Evolutionary conservation across 306 rosid species (phyloP).

Genomic region (Lablab purpureus): DNA sequence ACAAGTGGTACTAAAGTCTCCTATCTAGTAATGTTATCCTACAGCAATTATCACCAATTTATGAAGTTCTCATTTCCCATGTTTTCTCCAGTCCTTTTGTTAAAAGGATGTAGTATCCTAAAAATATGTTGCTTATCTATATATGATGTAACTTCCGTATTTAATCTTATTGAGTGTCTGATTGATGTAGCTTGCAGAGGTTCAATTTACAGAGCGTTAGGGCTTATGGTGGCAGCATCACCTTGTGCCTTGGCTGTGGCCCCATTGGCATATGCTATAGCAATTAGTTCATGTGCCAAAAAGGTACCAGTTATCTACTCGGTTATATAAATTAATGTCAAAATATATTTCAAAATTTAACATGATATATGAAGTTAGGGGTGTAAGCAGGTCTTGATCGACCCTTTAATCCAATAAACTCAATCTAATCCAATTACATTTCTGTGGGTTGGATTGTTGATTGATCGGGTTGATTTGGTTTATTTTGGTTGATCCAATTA

Average conservation of each 20-base stretch:
- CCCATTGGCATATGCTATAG: slow-evolving; percentile 95
- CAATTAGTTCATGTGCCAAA: slow-evolving; percentile 92
- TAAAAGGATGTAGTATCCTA: background rate
- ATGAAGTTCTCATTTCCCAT: slow-evolving; percentile 10
- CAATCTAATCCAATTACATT: background rate
- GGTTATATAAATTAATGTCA: slow-evolving; percentile 20
- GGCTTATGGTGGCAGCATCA: slow-evolving; percentile 98
- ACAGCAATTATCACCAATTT: slow-evolving; percentile 23
- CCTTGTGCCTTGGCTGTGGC: slow-evolving; percentile 99
- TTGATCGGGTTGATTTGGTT: too few relatives aligned
- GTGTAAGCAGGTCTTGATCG: background rate
- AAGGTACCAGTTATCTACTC: slow-evolving; percentile 63
- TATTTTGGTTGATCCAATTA: too few relatives aligned
- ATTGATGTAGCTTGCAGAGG: slow-evolving; percentile 89
- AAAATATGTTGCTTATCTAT: slow-evolving; percentile 23
- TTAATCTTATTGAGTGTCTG: slow-evolving; percentile 52
- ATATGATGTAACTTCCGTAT: slow-evolving; percentile 29
- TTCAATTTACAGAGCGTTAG: slow-evolving; percentile 93
- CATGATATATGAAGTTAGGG: slow-evolving; percentile 4
- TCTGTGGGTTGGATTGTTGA: too few relatives aligned
- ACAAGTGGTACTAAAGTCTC: slow-evolving; percentile 20
- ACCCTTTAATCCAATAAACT: background rate
- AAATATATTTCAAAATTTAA: slow-evolving; percentile 22
- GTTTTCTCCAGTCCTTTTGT: background rate
- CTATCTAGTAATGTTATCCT: slow-evolving; percentile 19